These are phyloP conservation scores for Cryptococcus sp. DNA, from an alignment of 1,284 basidiomycete genomes.

Conservation along the genomic window DNA sequence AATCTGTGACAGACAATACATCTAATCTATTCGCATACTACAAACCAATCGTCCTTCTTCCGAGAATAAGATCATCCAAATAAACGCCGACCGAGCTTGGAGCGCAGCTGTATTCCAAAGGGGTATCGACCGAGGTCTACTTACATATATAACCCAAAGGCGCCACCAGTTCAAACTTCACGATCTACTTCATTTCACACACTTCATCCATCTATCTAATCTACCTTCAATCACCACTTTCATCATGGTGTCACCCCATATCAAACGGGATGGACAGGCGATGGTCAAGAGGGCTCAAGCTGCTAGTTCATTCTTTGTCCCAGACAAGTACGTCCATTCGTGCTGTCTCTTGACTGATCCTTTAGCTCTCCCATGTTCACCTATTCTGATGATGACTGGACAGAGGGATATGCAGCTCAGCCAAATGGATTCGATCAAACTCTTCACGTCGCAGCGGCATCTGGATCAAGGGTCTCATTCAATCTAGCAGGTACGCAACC, in stretches of 20 bases:
- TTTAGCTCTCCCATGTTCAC: not conserved
- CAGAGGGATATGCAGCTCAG: conserved; percentile 25
- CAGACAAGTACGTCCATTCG: conserved; percentile 13
- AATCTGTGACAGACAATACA: no score
- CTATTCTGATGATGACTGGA: conserved; percentile 12
- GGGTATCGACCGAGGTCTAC: not conserved
- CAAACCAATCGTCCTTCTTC: no score
- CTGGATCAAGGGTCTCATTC: conserved; percentile 19
- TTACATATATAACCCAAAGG: not conserved
- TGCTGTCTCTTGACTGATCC: not conserved
- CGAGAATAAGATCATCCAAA: not conserved
- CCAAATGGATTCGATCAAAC: conserved; percentile 31
- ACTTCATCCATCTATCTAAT: not conserved
- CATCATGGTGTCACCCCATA: not conserved
- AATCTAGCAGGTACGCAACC: conserved; percentile 26
- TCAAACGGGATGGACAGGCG: not conserved
- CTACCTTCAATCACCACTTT: not conserved
- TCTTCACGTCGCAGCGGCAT: conserved; percentile 19
- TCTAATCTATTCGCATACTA: no score
- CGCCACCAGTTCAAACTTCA: not conserved
- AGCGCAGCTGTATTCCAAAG: not conserved
- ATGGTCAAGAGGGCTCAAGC: not conserved
- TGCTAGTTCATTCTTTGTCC: conserved; percentile 14
- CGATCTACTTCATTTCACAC: not conserved
- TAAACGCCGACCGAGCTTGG: not conserved